Evolutionary conservation across 1,139 yeast genomes (phyloP), one percentile per base, ranked within the genome.

Genomic region (Suhomyces yuchorum): DNA sequence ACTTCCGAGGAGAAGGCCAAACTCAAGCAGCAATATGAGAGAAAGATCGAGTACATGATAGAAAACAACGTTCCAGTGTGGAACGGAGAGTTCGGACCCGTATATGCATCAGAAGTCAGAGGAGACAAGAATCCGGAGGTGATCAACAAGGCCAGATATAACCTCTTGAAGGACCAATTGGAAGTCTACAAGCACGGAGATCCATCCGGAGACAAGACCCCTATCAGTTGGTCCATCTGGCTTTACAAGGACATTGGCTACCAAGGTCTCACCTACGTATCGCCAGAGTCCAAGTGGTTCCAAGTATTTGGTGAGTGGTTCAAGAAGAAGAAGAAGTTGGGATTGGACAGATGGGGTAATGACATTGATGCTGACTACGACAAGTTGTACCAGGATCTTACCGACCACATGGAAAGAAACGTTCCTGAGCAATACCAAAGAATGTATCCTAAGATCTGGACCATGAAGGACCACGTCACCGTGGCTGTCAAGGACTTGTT

Each of bases 21-120:
- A 54, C 54, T 75, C 44, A 57, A 61, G 49, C 50, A 48, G 22
- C 75, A 68, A 51, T 75, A 71, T 55, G 62, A 67, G 41, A 59
- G 78, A 43, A 75, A 75, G 55, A 58, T 75, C 48, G 71, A 72
- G 53, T 72, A 68, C 57, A 72, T 73, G 75, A 46, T 23, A 15
- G 50, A 46, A 68, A 53, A 52, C 41, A 58, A 66, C 17, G 76
- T 74, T 4, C 79, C 80, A 3, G 78, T 75, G n/a, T 75, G 80
- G 80, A 75, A 75, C 53, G 80, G 80, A 15, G 80, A 75, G 57
- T 75, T 73, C 54, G 80, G 80, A 17, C 80, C 80, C 3, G 80
- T 75, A 19, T 75, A 75, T 55, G 73, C 77, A 9, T 64, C 73
- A 9, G 62, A 66, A 40, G 65, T 59, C 24, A 66, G 79, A 50